phyloP scores from a whole-genome alignment of 148 eudicot species.

The Tetragonia tetragonoides region DNA sequence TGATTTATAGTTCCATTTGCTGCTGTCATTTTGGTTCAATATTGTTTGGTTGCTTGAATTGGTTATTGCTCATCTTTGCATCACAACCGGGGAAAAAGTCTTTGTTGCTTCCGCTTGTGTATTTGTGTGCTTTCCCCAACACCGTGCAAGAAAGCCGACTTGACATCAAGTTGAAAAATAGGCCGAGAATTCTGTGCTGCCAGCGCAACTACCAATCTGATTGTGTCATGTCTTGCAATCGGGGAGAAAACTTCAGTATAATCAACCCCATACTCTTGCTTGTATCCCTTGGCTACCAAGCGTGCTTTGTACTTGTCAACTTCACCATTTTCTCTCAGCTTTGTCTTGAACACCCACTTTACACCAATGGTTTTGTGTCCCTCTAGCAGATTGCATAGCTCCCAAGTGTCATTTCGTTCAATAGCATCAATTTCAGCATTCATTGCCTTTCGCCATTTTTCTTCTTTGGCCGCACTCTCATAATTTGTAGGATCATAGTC shows the following conservation, averaged over 20 bases:
- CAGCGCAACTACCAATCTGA: not conserved
- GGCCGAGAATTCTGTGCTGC: not conserved
- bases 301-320: not conserved
- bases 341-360: not conserved
- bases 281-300: not conserved
- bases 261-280: not conserved
- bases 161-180: constrained; percentile 6
- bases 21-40: no score
- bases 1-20: no score
- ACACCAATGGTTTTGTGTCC: not conserved
- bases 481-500: not conserved
- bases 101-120: no score
- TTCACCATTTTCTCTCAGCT: not conserved
- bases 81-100: no score
- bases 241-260: not conserved
- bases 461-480: not conserved
- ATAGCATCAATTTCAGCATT: not conserved
- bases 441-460: not conserved
- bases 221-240: not conserved
- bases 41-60: no score
- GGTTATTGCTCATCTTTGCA: no score
- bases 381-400: not conserved
- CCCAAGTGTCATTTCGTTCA: no score
- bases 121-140: no score
- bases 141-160: not conserved